Conservation (phyloP, 495 filamentous ascomycete species). For the Sporormia fimetaria region DNA sequence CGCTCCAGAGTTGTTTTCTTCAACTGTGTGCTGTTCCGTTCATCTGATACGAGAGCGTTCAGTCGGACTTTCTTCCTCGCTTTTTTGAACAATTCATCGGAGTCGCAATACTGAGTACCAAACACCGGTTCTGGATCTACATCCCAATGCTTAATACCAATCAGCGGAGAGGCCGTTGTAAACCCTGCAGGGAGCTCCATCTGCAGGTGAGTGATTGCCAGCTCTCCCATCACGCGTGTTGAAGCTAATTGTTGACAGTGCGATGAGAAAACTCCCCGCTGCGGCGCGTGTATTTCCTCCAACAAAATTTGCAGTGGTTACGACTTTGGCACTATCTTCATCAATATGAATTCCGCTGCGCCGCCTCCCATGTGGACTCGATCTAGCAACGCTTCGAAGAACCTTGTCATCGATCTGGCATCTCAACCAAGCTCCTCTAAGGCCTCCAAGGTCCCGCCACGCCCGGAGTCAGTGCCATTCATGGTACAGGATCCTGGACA, state of each 20-base stretch:
- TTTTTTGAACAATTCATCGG: too few species aligned
- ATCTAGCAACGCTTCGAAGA: slow-evolving; percentile 14
- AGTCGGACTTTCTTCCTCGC: too few species aligned
- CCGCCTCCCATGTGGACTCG: slow-evolving; percentile 17
- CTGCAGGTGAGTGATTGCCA: slow-evolving; percentile 7
- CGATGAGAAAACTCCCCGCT: slow-evolving; percentile 20
- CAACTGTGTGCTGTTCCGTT: too few species aligned
- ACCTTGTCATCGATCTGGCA: slow-evolving; percentile 14
- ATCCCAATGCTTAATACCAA: slow-evolving; percentile 9
- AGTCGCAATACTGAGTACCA: too few species aligned
- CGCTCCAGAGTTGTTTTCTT: too few species aligned
- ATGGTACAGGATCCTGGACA: not conserved
- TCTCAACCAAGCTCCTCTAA: slow-evolving; percentile 3
- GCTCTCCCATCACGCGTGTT: too few species aligned
- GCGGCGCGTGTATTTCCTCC: slow-evolving; percentile 9
- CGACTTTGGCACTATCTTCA: slow-evolving; percentile 16
- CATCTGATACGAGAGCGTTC: too few species aligned
- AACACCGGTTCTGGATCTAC: too few species aligned
- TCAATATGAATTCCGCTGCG: slow-evolving; percentile 13
- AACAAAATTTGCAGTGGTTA: slow-evolving; percentile 19
- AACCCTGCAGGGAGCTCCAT: slow-evolving; percentile 11
- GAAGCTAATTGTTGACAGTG: slow-evolving; percentile 12
- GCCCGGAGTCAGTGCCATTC: not conserved
- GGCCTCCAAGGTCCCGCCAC: not conserved
- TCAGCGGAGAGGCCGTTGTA: slow-evolving; percentile 10